Percentiles rank a stretch among this genome's conserved stretches.
Evolutionary conservation across 2,329 filamentous ascomycete species (phyloP).

Genomic region (Ophiostoma ulmi): DNA sequence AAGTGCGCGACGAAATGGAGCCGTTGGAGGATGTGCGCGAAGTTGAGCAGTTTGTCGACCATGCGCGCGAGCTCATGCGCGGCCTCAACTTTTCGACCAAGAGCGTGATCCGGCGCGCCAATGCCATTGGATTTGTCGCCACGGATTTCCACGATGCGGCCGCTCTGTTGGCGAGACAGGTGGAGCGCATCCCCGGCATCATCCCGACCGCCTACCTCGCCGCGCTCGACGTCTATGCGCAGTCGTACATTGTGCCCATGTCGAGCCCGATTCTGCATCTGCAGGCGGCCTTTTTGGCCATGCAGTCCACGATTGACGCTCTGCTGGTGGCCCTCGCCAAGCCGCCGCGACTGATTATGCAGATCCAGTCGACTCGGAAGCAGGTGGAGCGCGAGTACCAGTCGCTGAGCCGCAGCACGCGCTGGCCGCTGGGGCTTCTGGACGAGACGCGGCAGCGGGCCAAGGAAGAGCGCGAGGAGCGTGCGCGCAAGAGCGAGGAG

Average conservation of each 20-base stretch:
- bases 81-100: constrained; percentile 78
- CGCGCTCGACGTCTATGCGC: constrained; percentile 68
- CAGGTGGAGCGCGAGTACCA: constrained; percentile 72
- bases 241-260: constrained; percentile 60
- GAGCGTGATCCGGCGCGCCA: constrained; percentile 73
- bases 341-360: constrained; percentile 69
- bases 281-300: constrained; percentile 69
- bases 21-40: constrained; percentile 79
- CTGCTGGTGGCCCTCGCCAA: constrained; percentile 73
- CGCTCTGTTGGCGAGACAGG: constrained; percentile 41
- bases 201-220: constrained; percentile 62
- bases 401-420: constrained; percentile 66
- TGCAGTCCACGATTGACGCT: constrained; percentile 79
- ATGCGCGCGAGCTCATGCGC: constrained; percentile 84
- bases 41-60: constrained; percentile 87
- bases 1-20: constrained; percentile 80
- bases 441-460: constrained; percentile 82
- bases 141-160: constrained; percentile 65
- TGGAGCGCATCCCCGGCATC: constrained; percentile 50
- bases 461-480: constrained; percentile 78
- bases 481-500: constrained; percentile 61
- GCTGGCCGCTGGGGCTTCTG: constrained; percentile 72
- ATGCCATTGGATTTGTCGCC: constrained; percentile 46
- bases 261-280: constrained; percentile 68
- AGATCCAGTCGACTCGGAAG: constrained; percentile 69